A percentile compares a stretch with the other conserved stretches of the same genome.
Evolutionary conservation across 1,284 basidiomycete genomes (phyloP).

Genomic region (Ceratobasidium sp.): DNA sequence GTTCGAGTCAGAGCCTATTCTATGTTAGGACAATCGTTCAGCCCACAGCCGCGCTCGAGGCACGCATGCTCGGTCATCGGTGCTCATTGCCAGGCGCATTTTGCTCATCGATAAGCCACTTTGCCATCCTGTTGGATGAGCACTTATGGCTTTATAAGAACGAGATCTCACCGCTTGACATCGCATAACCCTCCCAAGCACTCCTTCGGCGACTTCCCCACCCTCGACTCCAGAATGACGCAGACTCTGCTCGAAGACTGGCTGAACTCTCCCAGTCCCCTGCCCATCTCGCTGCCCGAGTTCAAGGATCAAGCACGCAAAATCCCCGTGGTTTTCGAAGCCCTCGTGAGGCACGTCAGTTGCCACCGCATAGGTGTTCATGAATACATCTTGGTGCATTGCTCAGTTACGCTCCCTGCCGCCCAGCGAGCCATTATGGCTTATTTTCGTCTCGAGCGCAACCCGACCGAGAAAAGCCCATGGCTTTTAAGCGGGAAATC

Average conservation of each 20-base stretch:
- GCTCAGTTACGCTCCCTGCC: slow-evolving; percentile 8
- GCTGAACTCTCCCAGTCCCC: neutral
- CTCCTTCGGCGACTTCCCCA: too few species aligned
- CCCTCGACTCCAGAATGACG: neutral
- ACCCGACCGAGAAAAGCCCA: neutral
- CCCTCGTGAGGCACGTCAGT: slow-evolving; percentile 2
- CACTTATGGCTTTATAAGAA: too few species aligned
- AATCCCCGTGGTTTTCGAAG: neutral
- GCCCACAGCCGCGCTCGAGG: too few species aligned
- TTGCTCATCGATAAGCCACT: too few species aligned
- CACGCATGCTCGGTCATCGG: too few species aligned
- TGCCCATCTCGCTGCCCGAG: neutral
- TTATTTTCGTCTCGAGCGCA: slow-evolving; percentile 26
- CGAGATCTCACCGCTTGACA: too few species aligned
- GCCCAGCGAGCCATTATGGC: neutral
- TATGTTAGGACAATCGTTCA: too few species aligned
- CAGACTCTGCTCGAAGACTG: neutral
- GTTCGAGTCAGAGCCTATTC: too few species aligned
- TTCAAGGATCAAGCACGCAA: neutral
- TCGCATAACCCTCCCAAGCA: too few species aligned
- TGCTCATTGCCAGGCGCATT: too few species aligned
- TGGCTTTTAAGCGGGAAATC: neutral
- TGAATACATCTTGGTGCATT: slow-evolving; percentile 20
- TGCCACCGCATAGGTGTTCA: slow-evolving; percentile 21
- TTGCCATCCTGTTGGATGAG: too few species aligned